Percentiles rank a stretch among this genome's conserved stretches.
phyloP scores from a whole-genome alignment of 192 early-diverging fungal species.

The Coemansia sp. region DNA sequence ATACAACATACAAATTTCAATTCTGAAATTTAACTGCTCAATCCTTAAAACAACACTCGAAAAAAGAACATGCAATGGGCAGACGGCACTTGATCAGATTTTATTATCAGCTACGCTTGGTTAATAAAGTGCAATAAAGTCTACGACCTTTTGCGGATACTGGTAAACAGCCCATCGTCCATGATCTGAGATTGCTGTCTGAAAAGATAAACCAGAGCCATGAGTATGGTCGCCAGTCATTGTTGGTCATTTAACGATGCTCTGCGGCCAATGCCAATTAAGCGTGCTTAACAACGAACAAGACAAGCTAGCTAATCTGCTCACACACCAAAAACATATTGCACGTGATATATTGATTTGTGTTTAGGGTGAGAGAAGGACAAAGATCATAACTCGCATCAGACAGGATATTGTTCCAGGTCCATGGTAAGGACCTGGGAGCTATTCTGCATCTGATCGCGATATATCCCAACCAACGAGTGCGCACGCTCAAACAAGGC shows the following conservation, averaged over 20 bases:
- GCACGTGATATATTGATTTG: constrained; percentile 1
- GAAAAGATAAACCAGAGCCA: too few relatives aligned
- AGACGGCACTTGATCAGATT: too few relatives aligned
- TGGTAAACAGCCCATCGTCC: too few relatives aligned
- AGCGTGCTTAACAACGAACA: not conserved
- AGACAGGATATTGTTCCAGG: constrained; percentile 52
- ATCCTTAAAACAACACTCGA: not conserved
- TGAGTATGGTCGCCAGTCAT: too few relatives aligned
- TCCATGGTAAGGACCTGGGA: constrained; percentile 81
- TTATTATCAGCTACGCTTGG: too few relatives aligned
- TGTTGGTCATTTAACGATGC: too few relatives aligned
- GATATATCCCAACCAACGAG: constrained; percentile 93
- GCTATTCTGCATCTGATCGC: constrained; percentile 82
- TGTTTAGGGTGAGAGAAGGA: constrained; percentile 17
- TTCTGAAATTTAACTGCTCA: not conserved
- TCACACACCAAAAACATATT: not conserved
- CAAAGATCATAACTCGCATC: not conserved
- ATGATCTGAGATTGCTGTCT: too few relatives aligned
- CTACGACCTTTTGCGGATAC: too few relatives aligned
- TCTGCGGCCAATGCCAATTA: too few relatives aligned
- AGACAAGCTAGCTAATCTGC: too few relatives aligned
- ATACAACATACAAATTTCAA: not conserved
- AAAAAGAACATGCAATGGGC: not conserved
- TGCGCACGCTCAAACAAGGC: constrained; percentile 91
- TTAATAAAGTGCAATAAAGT: too few relatives aligned